Evolutionary conservation across 2,329 filamentous ascomycete genomes (phyloP).

Genomic region (Mariannaea sp.): DNA sequence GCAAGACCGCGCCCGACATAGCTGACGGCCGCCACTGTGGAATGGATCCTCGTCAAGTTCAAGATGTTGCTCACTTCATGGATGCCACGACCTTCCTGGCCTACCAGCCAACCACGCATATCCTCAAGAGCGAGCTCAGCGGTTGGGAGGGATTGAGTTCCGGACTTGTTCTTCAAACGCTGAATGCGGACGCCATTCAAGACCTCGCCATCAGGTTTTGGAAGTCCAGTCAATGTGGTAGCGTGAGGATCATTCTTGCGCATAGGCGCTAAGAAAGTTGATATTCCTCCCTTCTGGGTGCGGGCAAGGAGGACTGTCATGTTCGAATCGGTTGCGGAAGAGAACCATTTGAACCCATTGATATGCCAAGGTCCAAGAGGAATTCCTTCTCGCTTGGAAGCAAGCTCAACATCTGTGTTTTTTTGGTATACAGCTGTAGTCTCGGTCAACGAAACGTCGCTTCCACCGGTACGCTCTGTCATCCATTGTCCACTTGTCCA

Average conservation of each 20-base stretch:
- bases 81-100: conserved; percentile 67
- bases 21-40: conserved; percentile 56
- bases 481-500: conserved; percentile 82
- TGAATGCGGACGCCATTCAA: conserved; percentile 72
- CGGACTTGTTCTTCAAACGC: conserved; percentile 73
- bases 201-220: conserved; percentile 43
- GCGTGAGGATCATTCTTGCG: conserved; percentile 47
- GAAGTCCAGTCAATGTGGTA: conserved; percentile 36
- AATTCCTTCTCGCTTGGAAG: conserved; percentile 28
- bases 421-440: conserved; percentile 55
- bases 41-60: conserved; percentile 68
- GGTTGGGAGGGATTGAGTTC: conserved; percentile 71
- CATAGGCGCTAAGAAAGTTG: conserved; percentile 67
- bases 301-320: conserved; percentile 69
- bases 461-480: conserved; percentile 72
- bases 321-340: conserved; percentile 40
- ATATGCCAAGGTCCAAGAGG: conserved; percentile 64
- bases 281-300: conserved; percentile 45
- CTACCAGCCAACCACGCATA: conserved; percentile 70
- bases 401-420: neutral
- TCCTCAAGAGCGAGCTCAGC: conserved; percentile 70
- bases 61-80: conserved; percentile 71
- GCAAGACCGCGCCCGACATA: conserved; percentile 61
- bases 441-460: conserved; percentile 71
- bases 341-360: conserved; percentile 69